These are phyloP conservation scores for Citrus australasica DNA, from an alignment of 345 rosid genomes.

Conservation along the genomic window DNA sequence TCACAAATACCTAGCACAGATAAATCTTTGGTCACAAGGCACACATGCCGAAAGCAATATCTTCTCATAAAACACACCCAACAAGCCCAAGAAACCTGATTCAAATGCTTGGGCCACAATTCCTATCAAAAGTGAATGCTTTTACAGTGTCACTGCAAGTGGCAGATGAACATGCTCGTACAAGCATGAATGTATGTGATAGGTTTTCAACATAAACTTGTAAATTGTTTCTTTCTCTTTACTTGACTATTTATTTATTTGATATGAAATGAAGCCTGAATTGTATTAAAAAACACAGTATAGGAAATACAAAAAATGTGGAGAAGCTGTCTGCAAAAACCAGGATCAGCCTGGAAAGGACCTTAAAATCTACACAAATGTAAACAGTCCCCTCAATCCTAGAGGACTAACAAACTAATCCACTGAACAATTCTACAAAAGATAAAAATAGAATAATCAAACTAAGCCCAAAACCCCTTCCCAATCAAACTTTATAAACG, in stretches of 20 bases:
- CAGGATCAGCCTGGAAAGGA: not conserved
- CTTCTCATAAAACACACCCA: not conserved
- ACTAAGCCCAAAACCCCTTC: too few relatives aligned
- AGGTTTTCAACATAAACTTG: not conserved
- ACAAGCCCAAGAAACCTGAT: not conserved
- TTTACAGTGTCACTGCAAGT: not conserved
- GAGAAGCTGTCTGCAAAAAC: not conserved
- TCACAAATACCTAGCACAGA: not conserved
- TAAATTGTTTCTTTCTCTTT: too few relatives aligned
- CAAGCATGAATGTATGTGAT: not conserved
- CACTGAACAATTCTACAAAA: not conserved
- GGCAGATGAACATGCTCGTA: not conserved
- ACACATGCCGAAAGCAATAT: not conserved
- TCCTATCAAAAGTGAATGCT: not conserved
- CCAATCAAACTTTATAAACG: too few relatives aligned
- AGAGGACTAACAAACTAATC: not conserved
- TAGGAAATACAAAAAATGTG: not conserved
- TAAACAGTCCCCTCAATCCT: not conserved
- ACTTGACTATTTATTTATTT: too few relatives aligned
- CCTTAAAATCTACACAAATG: not conserved
- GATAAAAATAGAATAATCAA: too few relatives aligned
- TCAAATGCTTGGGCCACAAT: not conserved
- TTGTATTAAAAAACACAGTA: not conserved
- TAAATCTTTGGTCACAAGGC: not conserved
- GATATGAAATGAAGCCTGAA: too few relatives aligned